A percentile compares a stretch with the other conserved stretches of the same genome.
These are phyloP conservation scores for Polytrichum formosum DNA, from an alignment of 225 moss, liverwort and hornwort species.

Conservation along the genomic window DNA sequence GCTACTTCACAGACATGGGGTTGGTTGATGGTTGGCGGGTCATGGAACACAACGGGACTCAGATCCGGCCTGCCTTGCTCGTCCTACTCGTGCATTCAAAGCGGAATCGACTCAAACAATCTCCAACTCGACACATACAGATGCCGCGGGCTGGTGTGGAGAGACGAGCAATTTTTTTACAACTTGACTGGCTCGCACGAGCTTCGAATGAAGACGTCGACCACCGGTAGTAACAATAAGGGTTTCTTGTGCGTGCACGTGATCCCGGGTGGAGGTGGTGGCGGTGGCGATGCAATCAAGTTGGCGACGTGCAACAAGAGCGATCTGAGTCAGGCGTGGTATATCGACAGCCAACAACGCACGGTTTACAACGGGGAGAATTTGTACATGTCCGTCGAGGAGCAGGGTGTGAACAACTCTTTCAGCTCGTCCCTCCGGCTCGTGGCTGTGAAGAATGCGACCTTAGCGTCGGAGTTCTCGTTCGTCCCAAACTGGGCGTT, in stretches of 20 bases:
- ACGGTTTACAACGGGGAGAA: background rate
- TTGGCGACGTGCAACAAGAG: background rate
- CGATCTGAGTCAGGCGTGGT: background rate
- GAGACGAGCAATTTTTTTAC: background rate
- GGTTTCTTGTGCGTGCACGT: background rate
- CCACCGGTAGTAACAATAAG: background rate
- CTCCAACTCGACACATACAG: background rate
- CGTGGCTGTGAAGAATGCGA: background rate
- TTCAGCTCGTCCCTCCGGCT: background rate
- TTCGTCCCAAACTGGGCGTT: background rate
- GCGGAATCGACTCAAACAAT: background rate
- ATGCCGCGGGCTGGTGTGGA: background rate
- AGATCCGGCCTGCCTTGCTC: background rate
- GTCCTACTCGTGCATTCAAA: background rate
- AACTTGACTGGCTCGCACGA: background rate
- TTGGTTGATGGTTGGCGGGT: slow-evolving; percentile 1
- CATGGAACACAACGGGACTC: background rate
- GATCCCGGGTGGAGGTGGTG: background rate
- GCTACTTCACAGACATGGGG: background rate
- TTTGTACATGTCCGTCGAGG: background rate
- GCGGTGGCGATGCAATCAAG: background rate
- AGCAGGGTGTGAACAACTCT: too few relatives aligned
- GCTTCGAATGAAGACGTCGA: background rate
- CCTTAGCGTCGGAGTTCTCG: background rate
- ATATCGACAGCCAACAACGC: background rate